These are phyloP conservation scores for Chimonanthus praecox DNA, from an alignment of 164 flowering plant species.

Conservation along the genomic window DNA sequence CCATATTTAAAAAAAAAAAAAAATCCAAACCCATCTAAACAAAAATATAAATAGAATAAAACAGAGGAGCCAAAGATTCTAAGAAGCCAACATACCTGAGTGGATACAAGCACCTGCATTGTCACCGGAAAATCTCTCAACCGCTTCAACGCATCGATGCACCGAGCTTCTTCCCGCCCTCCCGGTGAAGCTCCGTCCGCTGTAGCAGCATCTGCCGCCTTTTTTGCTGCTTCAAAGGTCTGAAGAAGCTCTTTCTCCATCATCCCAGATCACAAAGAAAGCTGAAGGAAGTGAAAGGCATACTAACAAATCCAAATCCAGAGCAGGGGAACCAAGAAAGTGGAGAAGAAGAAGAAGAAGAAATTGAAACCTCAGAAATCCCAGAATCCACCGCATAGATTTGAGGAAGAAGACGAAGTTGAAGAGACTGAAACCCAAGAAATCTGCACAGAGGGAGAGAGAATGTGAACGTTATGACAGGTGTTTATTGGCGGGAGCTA, in stretches of 20 bases:
- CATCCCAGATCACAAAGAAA: neutral
- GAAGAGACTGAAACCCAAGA: neutral
- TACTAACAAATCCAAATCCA: neutral
- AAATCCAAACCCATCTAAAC: neutral
- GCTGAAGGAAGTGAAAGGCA: neutral
- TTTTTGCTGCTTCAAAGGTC: conserved; percentile 69
- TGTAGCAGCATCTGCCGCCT: conserved; percentile 61
- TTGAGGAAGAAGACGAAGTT: too few relatives aligned
- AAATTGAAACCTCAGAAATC: neutral
- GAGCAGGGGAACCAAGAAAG: neutral
- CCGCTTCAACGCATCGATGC: conserved; percentile 54
- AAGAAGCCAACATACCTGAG: conserved; percentile 45
- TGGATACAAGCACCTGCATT: conserved; percentile 53
- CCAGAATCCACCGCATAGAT: neutral
- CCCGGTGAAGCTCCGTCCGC: conserved; percentile 26
- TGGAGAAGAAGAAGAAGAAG: too few relatives aligned
- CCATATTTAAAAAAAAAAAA: neutral
- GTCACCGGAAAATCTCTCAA: conserved; percentile 61
- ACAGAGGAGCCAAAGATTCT: too few relatives aligned
- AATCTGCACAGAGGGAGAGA: neutral
- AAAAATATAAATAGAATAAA: too few relatives aligned
- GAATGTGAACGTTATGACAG: neutral
- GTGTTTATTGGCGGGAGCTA: too few relatives aligned
- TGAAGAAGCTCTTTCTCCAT: conserved; percentile 76
- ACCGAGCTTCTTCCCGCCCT: conserved; percentile 53